These are phyloP conservation scores for Alternaria postmessia DNA, from an alignment of 2,329 filamentous ascomycete species.

Conservation along the genomic window DNA sequence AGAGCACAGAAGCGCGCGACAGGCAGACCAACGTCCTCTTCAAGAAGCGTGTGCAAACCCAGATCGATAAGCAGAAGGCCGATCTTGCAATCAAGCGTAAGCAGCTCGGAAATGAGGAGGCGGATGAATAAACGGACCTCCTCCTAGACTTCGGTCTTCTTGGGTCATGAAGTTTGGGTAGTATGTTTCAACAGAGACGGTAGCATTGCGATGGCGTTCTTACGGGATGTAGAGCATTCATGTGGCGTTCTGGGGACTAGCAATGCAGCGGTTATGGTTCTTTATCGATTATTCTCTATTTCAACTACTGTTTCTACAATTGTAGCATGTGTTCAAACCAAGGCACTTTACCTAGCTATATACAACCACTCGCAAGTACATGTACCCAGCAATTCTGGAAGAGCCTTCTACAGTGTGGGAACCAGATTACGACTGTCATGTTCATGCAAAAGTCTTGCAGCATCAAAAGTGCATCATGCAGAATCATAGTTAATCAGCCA, in stretches of 20 bases:
- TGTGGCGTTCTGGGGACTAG: background rate
- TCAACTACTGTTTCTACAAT: background rate
- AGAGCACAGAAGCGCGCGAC: conserved; percentile 53
- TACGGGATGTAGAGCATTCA: background rate
- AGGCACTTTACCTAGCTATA: background rate
- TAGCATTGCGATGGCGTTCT: background rate
- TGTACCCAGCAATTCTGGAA: background rate
- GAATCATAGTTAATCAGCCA: background rate
- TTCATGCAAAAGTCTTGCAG: background rate
- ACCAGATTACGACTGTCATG: no score
- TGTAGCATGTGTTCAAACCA: background rate
- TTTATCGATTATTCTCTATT: background rate
- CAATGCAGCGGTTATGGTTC: background rate
- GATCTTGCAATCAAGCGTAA: conserved; percentile 64
- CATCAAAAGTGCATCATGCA: background rate
- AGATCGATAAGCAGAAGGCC: conserved; percentile 55
- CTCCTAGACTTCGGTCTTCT: background rate
- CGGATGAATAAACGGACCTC: conserved; percentile 21
- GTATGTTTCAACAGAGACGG: background rate
- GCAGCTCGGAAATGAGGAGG: conserved; percentile 47
- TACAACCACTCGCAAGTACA: background rate
- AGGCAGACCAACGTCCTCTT: conserved; percentile 59
- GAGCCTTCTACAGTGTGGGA: background rate
- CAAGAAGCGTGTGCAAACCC: conserved; percentile 58
- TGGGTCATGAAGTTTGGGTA: background rate